Base-by-base conservation (phyloP, 305 asterid species). In the Fraxinus paxiana region DNA sequence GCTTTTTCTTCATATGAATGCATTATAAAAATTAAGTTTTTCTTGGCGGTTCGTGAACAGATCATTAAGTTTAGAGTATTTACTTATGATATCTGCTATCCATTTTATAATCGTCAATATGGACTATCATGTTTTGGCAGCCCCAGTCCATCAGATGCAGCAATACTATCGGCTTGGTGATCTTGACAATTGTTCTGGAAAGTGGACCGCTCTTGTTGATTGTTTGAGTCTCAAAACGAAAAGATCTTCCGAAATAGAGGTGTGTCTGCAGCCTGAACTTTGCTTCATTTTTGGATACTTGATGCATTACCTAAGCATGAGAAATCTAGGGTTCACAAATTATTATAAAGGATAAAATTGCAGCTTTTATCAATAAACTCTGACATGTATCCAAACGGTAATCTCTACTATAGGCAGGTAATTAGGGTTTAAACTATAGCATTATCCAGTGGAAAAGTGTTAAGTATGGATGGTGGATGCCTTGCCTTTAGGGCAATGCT, bases 111-210 rank as follows among this genome's bases (percentile, higher is more conserved):
- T 67, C 6, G 63, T 81, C 37, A 24, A 46, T 85, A 84, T 77
- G 54, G 12, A 46, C 8, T 81, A 70, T 18, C 73, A 51, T 87
- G 26, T 59, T 77, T 28, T 88, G 86, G 81, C 94, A 95, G 97
- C 98, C 84, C 98, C 98, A 0, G 93, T 92, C 24, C 91, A 93
- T 88, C 98, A 93, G 91, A 15, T 95, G 93, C 97, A 92, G 88
- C 96, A 95, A 67, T 95, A 95, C 83, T 95, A 95, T 88, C 93
- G 98, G 79, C 84, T 84, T 67, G 98, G 98, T n/a, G 63, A 26
- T 28, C 92, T 95, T 5, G 98, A 93, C 91, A 89, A 86, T 83
- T 95, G 98, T 81, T 79, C 86, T 59, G 87, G 79, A 38, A 92
- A 93, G 79, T 95, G 95, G 95, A 67, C 79, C 46, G 89, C 88